Evolutionary conservation across 495 filamentous ascomycete genomes (phyloP), one percentile per base, ranked within the genome.

Genomic region (Glarea lozoyensis): DNA sequence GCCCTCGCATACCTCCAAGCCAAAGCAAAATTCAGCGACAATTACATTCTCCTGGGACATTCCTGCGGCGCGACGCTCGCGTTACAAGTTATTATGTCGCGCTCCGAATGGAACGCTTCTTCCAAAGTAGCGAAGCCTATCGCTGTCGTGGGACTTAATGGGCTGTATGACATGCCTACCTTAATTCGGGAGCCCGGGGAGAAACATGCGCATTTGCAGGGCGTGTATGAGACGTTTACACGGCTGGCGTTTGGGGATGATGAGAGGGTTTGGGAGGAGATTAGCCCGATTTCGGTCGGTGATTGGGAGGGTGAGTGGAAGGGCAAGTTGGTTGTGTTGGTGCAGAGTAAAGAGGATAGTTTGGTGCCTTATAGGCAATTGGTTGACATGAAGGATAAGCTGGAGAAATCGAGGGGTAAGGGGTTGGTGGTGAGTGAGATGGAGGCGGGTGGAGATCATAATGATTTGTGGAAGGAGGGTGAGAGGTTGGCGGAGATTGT

Each of bases 61-160:
- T 82, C 75, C 23, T 83, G 79, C 24, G 88, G 88, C 6, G 86
- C 75, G 0, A 81, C 79, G 1, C 61, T 94, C 6, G 78, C 78
- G 0, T 76, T 86, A 46, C 85, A 92, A 58, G 50, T 72, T 0
- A 67, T 79, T 9, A 79, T 82, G 78, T n/a, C n/a, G n/a, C n/a
- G n/a, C n/a, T n/a, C n/a, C n/a, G n/a, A n/a, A n/a, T n/a, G n/a
- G n/a, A n/a, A n/a, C n/a, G n/a, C n/a, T n/a, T n/a, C n/a, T n/a
- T n/a, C n/a, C n/a, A n/a, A n/a, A n/a, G n/a, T n/a, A n/a, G n/a
- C n/a, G n/a, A n/a, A n/a, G n/a, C n/a, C n/a, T n/a, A n/a, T n/a
- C n/a, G n/a, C n/a, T n/a, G n/a, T n/a, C n/a, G n/a, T n/a, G n/a
- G 53, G 60, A 7, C 25, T 29, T n/a, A 29, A 29, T n/a, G 25